These are phyloP conservation scores for Arthrobotrys conoides DNA, from an alignment of 2,329 filamentous ascomycete species.

Conservation along the genomic window DNA sequence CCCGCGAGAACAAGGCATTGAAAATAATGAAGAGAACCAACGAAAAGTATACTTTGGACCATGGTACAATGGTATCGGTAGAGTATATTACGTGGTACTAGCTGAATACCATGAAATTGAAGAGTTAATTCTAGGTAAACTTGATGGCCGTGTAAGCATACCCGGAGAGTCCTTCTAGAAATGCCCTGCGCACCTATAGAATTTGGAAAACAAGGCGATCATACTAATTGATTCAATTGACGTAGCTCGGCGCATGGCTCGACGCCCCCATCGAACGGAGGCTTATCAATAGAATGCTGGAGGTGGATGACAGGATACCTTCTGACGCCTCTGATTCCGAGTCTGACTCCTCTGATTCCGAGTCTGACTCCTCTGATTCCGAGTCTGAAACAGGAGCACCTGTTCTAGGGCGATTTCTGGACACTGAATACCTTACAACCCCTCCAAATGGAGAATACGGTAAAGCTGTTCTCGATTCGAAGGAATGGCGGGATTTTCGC, in stretches of 20 bases:
- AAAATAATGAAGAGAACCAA: background rate
- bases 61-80: background rate
- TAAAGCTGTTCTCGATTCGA: background rate
- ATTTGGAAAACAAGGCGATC: background rate
- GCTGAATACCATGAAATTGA: background rate
- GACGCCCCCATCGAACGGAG: background rate
- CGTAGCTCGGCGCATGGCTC: constrained; percentile 11
- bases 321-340: background rate
- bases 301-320: background rate
- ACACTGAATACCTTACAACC: background rate
- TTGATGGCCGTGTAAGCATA: constrained; percentile 26
- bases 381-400: no score
- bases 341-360: no score
- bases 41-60: background rate
- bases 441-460: background rate
- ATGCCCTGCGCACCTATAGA: no score
- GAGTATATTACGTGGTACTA: constrained; percentile 3
- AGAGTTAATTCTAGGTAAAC: constrained; percentile 17
- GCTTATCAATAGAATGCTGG: background rate
- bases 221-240: background rate
- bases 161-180: no score
- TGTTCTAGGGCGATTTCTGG: background rate
- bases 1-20: background rate
- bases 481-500: background rate
- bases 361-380: no score